Percentiles rank a stretch among this genome's conserved stretches.
Evolutionary conservation across 2,329 filamentous ascomycete species (phyloP).

Genomic region (Ramichloridium luteum): DNA sequence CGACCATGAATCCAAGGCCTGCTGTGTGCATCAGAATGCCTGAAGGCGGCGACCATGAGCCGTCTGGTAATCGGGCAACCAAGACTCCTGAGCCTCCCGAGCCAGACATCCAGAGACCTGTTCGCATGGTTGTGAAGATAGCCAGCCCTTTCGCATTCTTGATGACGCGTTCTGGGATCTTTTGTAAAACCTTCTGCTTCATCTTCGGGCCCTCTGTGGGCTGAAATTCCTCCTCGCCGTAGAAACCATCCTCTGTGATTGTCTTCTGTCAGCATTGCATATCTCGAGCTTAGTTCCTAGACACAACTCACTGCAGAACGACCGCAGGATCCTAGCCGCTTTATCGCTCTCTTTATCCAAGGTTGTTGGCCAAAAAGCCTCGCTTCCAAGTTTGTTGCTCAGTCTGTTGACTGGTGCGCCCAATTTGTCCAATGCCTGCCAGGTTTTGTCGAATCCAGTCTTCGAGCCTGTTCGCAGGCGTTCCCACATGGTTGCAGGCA

Average conservation of each 20-base stretch:
- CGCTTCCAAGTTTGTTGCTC: conserved; percentile 67
- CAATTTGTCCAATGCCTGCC: conserved; percentile 53
- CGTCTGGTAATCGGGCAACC: conserved; percentile 70
- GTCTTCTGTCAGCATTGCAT: too few species aligned
- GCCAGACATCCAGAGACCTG: conserved; percentile 80
- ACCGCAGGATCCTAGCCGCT: conserved; percentile 75
- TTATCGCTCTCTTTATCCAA: conserved; percentile 87
- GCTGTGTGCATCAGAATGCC: conserved; percentile 84
- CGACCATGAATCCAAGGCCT: conserved; percentile 77
- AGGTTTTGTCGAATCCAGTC: conserved; percentile 61
- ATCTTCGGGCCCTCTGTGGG: conserved; percentile 40
- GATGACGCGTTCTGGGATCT: conserved; percentile 75
- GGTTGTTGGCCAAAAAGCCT: conserved; percentile 75
- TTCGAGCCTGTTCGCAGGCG: conserved; percentile 45
- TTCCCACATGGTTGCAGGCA: conserved; percentile 35
- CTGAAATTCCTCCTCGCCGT: conserved; percentile 42
- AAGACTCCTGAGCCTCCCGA: conserved; percentile 83
- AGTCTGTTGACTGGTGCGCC: conserved; percentile 62
- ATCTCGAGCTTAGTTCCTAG: too few species aligned
- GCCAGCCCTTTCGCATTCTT: conserved; percentile 80
- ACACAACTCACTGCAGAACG: conserved; percentile 65
- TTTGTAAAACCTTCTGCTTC: conserved; percentile 58
- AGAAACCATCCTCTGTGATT: conserved; percentile 52
- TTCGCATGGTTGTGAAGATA: conserved; percentile 92
- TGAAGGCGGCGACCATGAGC: conserved; percentile 82